Conservation (phyloP, 805 yeast genomes). For the Tetrapisispora fleetii region DNA sequence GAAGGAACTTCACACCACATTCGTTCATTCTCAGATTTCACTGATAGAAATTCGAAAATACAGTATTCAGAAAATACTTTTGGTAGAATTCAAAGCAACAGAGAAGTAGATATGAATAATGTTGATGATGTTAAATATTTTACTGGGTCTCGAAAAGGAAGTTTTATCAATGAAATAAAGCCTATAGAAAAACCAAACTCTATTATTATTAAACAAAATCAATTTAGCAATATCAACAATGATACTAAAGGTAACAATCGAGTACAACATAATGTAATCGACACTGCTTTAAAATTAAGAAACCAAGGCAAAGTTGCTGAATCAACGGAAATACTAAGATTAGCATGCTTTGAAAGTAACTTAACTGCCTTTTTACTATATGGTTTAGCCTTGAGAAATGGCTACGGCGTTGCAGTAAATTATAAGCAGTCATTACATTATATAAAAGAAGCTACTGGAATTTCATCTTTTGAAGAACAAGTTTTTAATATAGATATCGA, state of each 20-base stretch:
- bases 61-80: not conserved
- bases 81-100: not conserved
- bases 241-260: not conserved
- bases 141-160: not conserved
- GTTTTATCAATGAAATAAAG: not conserved
- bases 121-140: not conserved
- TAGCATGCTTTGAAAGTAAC: conserved; percentile 53
- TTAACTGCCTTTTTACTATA: conserved; percentile 60
- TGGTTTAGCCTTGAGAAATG: conserved; percentile 55
- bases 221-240: not conserved
- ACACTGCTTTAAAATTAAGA: conserved; percentile 38
- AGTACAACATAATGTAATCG: not conserved
- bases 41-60: not conserved
- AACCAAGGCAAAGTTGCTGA: conserved; percentile 53
- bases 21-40: conserved; percentile 1
- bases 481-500: conserved; percentile 20
- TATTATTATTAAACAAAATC: not conserved
- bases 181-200: not conserved
- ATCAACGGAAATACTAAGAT: conserved; percentile 56
- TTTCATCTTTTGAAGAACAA: conserved; percentile 22
- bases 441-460: conserved; percentile 44
- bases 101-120: not conserved
- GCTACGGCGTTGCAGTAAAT: conserved; percentile 57
- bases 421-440: conserved; percentile 46
- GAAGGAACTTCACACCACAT: not conserved